These are phyloP conservation scores for Trichoderma virens DNA, from an alignment of 495 filamentous ascomycete species.

Conservation along the genomic window DNA sequence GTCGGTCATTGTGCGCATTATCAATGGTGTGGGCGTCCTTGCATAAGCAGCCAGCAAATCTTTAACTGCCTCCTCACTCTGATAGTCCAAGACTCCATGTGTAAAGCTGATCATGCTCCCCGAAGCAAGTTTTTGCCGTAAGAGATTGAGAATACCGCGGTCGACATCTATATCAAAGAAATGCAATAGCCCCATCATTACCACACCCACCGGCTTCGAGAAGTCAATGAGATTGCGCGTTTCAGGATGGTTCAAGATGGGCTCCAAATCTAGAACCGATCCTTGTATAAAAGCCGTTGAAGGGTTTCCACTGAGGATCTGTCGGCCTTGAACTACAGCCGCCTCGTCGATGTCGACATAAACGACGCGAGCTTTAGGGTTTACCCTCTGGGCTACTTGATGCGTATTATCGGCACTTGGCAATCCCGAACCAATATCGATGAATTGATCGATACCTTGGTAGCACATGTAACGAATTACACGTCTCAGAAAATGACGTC, in stretches of 20 bases:
- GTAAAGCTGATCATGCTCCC: not conserved
- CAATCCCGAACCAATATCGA: not conserved
- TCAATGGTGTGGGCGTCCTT: not conserved
- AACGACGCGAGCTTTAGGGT: not conserved
- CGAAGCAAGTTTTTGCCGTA: not conserved
- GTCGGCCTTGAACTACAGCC: not conserved
- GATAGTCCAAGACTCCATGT: not conserved
- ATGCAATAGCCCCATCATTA: conserved; percentile 1
- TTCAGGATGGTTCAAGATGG: not conserved
- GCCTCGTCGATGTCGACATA: not conserved
- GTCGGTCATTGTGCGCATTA: not conserved
- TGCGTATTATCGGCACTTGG: conserved; percentile 1
- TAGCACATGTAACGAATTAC: not conserved
- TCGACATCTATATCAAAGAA: not conserved
- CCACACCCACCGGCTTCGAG: not conserved
- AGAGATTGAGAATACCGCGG: not conserved
- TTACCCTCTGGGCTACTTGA: conserved; percentile 1
- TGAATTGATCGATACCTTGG: not conserved
- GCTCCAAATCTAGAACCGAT: not conserved
- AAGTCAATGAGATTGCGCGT: not conserved
- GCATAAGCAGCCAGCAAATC: not conserved
- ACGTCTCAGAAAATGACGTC: not conserved
- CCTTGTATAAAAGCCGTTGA: not conserved
- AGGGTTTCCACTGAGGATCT: not conserved
- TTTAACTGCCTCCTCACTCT: not conserved